These are phyloP conservation scores for Aspergillus carbonarius DNA, from an alignment of 2,329 filamentous ascomycete genomes.

Conservation along the genomic window DNA sequence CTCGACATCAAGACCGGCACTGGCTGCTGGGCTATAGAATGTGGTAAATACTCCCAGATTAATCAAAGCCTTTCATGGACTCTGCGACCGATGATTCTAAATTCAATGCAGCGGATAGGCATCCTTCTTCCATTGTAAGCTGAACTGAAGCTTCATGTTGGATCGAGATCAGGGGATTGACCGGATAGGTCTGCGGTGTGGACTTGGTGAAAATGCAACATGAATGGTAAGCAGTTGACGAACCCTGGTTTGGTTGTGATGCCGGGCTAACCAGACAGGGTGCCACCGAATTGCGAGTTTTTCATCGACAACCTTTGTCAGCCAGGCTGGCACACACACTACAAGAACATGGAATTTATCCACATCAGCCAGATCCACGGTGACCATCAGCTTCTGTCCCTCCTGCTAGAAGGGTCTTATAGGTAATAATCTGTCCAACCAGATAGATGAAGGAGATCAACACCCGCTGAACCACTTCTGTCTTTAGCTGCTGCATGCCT, in stretches of 20 bases:
- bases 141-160: neutral
- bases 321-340: neutral
- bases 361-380: neutral
- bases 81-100: neutral
- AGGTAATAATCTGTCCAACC: neutral
- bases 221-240: neutral
- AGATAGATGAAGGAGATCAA: no score
- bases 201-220: neutral
- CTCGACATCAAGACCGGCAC: neutral
- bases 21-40: neutral
- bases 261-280: neutral
- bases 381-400: neutral
- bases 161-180: neutral
- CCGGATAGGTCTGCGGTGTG: neutral
- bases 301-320: neutral
- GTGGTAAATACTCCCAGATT: neutral
- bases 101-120: neutral
- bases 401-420: neutral
- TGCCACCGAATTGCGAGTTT: neutral
- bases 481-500: neutral
- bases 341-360: neutral
- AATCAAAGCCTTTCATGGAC: no score
- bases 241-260: neutral
- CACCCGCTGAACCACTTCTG: neutral
- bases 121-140: neutral